Percentiles rank a stretch among this genome's conserved stretches.
Evolutionary conservation across 345 rosid species (phyloP).

Genomic region (Anastatica hierochuntica): DNA sequence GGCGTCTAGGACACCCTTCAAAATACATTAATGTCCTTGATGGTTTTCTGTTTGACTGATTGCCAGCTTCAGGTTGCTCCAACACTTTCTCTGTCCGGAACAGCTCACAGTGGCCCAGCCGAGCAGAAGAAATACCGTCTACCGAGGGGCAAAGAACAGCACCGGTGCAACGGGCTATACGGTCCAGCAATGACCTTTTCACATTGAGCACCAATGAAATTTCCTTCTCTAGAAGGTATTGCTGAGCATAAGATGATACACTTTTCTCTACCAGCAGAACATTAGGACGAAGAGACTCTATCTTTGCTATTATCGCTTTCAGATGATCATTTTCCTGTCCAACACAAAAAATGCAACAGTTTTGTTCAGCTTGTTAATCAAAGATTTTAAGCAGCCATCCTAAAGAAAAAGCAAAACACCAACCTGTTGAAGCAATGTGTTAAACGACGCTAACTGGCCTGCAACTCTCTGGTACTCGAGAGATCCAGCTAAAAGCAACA

Average conservation of each 20-base stretch:
- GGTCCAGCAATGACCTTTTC: conserved; percentile 76
- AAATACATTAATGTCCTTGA: conserved; percentile 92
- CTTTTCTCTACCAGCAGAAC: conserved; percentile 90
- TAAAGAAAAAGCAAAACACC: conserved; percentile 7
- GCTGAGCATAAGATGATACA: conserved; percentile 77
- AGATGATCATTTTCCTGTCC: conserved; percentile 83
- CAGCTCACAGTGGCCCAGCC: conserved; percentile 78
- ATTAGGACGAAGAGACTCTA: conserved; percentile 87
- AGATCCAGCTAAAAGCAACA: conserved; percentile 86
- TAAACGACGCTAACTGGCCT: conserved; percentile 83
- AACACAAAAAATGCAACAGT: conserved; percentile 12
- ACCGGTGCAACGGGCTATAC: conserved; percentile 86
- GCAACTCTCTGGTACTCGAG: conserved; percentile 76
- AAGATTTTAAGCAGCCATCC: not conserved
- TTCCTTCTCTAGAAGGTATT: conserved; percentile 73
- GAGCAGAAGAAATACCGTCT: conserved; percentile 46
- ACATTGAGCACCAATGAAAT: conserved; percentile 87
- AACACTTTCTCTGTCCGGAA: conserved; percentile 61
- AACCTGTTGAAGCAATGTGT: conserved; percentile 84
- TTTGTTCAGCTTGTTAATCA: not conserved
- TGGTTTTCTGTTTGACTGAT: conserved; percentile 58
- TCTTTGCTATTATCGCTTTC: conserved; percentile 66
- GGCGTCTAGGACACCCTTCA: conserved; percentile 98
- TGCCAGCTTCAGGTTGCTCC: conserved; percentile 64
- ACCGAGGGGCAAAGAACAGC: conserved; percentile 64